Evolutionary conservation across 2,329 filamentous ascomycete species (phyloP).

Genomic region (Hypoxylon sp.): DNA sequence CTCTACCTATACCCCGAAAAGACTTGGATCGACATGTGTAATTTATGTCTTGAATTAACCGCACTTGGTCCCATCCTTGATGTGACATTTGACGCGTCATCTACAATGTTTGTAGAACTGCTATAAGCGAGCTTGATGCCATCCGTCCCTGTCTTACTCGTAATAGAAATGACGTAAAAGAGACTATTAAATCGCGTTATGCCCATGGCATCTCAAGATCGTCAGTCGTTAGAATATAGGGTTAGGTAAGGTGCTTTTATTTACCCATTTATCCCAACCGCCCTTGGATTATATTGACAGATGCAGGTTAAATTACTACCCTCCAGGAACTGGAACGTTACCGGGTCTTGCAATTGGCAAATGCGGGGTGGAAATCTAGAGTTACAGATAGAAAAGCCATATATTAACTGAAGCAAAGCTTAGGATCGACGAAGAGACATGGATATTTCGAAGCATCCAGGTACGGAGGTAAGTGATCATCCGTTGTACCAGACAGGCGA

Average conservation of each 20-base stretch:
- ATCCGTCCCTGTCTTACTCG: slow-evolving; percentile 30
- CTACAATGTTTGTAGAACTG: slow-evolving; percentile 6
- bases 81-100: slow-evolving; percentile 39
- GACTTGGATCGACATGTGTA: slow-evolving; percentile 37
- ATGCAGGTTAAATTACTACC: slow-evolving; percentile 7
- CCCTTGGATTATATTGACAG: slow-evolving; percentile 10
- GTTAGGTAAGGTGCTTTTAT: slow-evolving; percentile 19
- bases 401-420: not conserved
- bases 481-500: not conserved
- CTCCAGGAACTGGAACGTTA: slow-evolving; percentile 14
- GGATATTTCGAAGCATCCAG: not conserved
- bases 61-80: slow-evolving; percentile 17
- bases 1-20: slow-evolving; percentile 15
- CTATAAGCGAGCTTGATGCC: slow-evolving; percentile 27
- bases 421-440: not conserved
- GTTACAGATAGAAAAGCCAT: slow-evolving; percentile 6
- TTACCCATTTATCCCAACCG: slow-evolving; percentile 37
- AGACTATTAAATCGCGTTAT: slow-evolving; percentile 12
- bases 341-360: slow-evolving; percentile 11
- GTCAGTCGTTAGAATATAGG: slow-evolving; percentile 8
- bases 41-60: slow-evolving; percentile 40
- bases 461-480: slow-evolving; percentile 1
- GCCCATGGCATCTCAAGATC: not conserved
- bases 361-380: slow-evolving; percentile 25
- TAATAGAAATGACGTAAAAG: slow-evolving; percentile 28